Conservation (phyloP, 1,284 basidiomycete species). For the Ceratobasidium sp. region DNA sequence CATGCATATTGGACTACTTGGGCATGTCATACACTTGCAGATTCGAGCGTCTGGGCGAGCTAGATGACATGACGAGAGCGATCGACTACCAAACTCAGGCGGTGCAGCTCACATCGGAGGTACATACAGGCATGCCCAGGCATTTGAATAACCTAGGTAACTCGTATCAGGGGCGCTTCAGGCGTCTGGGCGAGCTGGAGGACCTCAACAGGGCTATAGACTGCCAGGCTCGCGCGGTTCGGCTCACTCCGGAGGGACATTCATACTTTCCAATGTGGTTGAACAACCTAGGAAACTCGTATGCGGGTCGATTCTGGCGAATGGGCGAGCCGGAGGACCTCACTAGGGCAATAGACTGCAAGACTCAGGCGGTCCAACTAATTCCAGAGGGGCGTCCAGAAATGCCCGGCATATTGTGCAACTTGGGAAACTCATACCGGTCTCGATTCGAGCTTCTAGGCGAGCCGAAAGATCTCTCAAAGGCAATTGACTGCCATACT, state of each 20-base stretch:
- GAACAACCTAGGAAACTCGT: too few relatives aligned
- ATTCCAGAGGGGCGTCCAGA: neutral
- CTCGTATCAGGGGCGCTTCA: neutral
- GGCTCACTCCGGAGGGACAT: neutral
- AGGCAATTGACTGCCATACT: neutral
- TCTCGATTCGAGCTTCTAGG: neutral
- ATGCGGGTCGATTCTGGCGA: too few relatives aligned
- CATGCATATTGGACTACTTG: neutral
- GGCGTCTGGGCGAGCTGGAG: neutral
- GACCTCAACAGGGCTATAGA: conserved; percentile 11
- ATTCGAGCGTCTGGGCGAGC: neutral
- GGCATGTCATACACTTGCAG: neutral
- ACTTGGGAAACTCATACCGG: neutral
- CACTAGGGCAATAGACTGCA: neutral
- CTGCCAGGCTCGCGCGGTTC: neutral
- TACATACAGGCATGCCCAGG: neutral
- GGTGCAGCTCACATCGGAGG: neutral
- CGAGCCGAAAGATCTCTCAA: neutral
- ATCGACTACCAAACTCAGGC: neutral
- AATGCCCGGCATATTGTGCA: neutral
- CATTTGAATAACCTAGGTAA: conserved; percentile 6
- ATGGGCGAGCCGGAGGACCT: too few relatives aligned
- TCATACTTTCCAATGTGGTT: too few relatives aligned
- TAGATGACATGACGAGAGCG: neutral
- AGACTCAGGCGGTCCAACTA: neutral